Evolutionary conservation across 2,329 filamentous ascomycete species (phyloP), one percentile per base, ranked within the genome.

Genomic region (Diplodia scrobiculata): DNA sequence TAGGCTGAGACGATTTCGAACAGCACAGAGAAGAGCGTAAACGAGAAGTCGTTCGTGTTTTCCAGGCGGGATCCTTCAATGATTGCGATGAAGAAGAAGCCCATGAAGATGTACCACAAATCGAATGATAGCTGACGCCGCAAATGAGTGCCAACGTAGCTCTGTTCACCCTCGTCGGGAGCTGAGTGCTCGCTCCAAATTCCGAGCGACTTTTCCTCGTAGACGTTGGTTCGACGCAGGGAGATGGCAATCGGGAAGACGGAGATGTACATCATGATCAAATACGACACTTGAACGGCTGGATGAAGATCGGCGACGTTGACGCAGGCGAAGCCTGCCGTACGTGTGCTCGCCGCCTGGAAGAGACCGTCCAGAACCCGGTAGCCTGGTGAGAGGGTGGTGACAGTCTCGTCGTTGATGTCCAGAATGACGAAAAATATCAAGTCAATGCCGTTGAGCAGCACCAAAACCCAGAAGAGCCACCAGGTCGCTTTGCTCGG

Each of bases 231-330:
- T 69, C 91, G 85, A 63, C 94, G 92, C 72, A 98, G 90, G 6
- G 91, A 95, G 72, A 98, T 98, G 74, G 95, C 94, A 71, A 98
- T 96, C 5, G 94, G 94, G 72, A 97, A 96, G 67, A 97, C 91
- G 67, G 93, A 97, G 68, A 98, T 97, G 78, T 98, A 98, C 95
- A 98, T 98, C 95, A 98, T 98, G 77, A 98, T 89, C 78, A 98
- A 82, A 79, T 97, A 98, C 27, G 92, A 91, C 14, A 96, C 92
- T 73, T 97, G 93, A 67, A 97, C 91, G 2, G 91, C 95, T 0
- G 95, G 93, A 70, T 98, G 93, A 1, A 99, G 82, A 0, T 85
- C 80, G 1, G 90, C 82, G 47, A 98, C 80, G 74, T 89, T 92
- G 71, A 98, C 86, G 34, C 90, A 91, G 0, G 90, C 84, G 73